Evolutionary conservation across 2,329 filamentous ascomycete species (phyloP).

Genomic region (Blastomyces percursus): DNA sequence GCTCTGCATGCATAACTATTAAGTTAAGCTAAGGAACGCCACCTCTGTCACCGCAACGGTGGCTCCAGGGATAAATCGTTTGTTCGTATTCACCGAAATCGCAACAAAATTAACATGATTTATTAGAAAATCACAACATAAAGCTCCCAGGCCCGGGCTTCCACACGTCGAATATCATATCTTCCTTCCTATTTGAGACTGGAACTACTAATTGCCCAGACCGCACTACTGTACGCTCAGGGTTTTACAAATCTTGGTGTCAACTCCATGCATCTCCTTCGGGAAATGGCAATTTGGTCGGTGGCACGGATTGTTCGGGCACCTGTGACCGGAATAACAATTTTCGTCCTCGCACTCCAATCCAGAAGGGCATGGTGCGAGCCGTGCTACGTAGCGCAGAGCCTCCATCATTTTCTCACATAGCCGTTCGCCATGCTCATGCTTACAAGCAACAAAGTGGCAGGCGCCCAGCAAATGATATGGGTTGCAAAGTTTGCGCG

Average conservation of each 20-base stretch:
- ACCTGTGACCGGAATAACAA: slow-evolving; percentile 22
- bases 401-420: slow-evolving; percentile 17
- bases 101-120: neutral
- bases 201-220: neutral
- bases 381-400: slow-evolving; percentile 24
- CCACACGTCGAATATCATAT: neutral
- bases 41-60: neutral
- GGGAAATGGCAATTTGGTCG: slow-evolving; percentile 18
- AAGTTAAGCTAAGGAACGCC: neutral
- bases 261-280: slow-evolving; percentile 16
- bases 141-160: neutral
- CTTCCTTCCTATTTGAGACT: neutral
- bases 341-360: slow-evolving; percentile 21
- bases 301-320: slow-evolving; percentile 15
- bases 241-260: slow-evolving; percentile 14
- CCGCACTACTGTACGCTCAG: neutral
- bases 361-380: slow-evolving; percentile 20
- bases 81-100: neutral
- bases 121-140: neutral
- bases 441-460: slow-evolving; percentile 17
- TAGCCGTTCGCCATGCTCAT: slow-evolving; percentile 21
- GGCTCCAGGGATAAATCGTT: neutral
- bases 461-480: slow-evolving; percentile 23
- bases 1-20: neutral
- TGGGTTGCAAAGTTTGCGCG: slow-evolving; percentile 25